Evolutionary conservation across 495 filamentous ascomycete genomes (phyloP).

Genomic region (Neohortaea acidophila): DNA sequence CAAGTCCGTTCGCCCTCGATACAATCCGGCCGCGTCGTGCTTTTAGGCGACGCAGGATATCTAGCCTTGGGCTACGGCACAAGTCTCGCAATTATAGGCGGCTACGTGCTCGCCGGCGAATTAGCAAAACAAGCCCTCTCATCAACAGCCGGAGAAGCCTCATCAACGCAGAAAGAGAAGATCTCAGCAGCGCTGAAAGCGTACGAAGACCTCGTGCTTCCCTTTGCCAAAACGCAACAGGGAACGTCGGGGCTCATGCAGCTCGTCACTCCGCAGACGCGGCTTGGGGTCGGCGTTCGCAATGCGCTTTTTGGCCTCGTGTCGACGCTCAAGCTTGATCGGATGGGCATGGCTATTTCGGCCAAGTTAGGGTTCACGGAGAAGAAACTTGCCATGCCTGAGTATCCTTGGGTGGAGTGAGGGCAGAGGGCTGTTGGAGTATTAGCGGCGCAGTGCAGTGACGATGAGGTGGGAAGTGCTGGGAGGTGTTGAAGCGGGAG

Average conservation of each 20-base stretch:
- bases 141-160: too few species aligned
- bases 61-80: constrained; percentile 15
- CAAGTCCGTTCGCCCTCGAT: constrained; percentile 10
- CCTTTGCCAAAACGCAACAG: too few species aligned
- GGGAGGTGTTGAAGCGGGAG: too few species aligned
- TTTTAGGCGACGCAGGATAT: constrained; percentile 20
- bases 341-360: background rate
- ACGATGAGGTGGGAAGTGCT: too few species aligned
- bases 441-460: too few species aligned
- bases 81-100: constrained; percentile 18
- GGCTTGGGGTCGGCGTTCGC: constrained; percentile 8
- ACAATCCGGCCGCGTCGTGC: constrained; percentile 14
- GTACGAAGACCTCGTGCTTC: too few species aligned
- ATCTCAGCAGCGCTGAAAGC: too few species aligned
- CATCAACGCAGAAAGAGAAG: too few species aligned
- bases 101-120: too few species aligned
- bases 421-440: too few species aligned
- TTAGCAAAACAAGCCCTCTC: too few species aligned
- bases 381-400: background rate
- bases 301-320: constrained; percentile 5
- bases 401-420: background rate
- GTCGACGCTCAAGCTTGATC: background rate
- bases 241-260: constrained; percentile 20
- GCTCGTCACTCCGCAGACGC: constrained; percentile 16
- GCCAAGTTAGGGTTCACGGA: background rate